phyloP scores from a whole-genome alignment of 1,284 basidiomycete species.

The Takashimella tepidaria region DNA sequence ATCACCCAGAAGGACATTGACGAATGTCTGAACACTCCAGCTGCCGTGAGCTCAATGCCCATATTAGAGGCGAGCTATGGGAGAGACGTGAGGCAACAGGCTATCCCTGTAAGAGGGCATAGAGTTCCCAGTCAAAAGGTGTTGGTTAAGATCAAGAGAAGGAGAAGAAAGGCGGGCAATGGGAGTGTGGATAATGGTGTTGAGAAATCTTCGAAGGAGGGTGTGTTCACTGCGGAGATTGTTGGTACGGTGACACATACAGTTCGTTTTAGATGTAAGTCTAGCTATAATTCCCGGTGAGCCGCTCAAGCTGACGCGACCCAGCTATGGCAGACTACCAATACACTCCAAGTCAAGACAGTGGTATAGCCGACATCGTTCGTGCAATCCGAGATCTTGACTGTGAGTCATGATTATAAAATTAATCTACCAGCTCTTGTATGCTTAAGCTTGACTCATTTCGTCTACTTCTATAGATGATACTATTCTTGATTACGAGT shows the following conservation, averaged over 20 bases:
- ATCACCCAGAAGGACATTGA: slow-evolving; percentile 67
- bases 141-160: slow-evolving; percentile 63
- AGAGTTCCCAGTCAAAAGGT: slow-evolving; percentile 70
- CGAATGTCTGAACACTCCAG: slow-evolving; percentile 56
- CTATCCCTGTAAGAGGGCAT: slow-evolving; percentile 75
- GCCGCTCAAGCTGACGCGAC: slow-evolving; percentile 2
- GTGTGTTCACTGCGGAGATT: slow-evolving; percentile 73
- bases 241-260: slow-evolving; percentile 74
- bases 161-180: slow-evolving; percentile 51
- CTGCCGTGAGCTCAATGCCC: slow-evolving; percentile 51
- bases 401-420: slow-evolving; percentile 60
- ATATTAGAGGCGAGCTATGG: slow-evolving; percentile 66
- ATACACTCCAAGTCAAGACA: slow-evolving; percentile 66
- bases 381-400: slow-evolving; percentile 70
- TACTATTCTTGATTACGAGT: slow-evolving; percentile 60
- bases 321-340: slow-evolving; percentile 89
- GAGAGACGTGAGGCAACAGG: slow-evolving; percentile 61
- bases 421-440: too few species aligned
- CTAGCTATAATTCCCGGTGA: neutral
- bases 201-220: slow-evolving; percentile 50
- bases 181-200: too few species aligned
- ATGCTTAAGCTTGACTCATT: neutral
- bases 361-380: slow-evolving; percentile 64
- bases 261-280: slow-evolving; percentile 80
- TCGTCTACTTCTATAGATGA: slow-evolving; percentile 55